A percentile compares a stretch with the other conserved stretches of the same genome.
Evolutionary conservation across 2,329 filamentous ascomycete genomes (phyloP).

Genomic region (Aspergillus piperis): DNA sequence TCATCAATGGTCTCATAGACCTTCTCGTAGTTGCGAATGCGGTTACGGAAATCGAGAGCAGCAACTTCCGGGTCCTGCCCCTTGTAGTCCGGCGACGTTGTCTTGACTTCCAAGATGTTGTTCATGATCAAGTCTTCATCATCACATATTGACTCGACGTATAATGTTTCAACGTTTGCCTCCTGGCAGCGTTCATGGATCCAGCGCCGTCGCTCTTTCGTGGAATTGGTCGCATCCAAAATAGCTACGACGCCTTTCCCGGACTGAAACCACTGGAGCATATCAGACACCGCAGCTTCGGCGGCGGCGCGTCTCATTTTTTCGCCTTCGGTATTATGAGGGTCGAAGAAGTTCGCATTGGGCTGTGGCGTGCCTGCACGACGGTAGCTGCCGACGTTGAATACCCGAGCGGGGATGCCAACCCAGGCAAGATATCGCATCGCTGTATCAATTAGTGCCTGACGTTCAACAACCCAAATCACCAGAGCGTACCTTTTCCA

Average conservation of each 20-base stretch:
- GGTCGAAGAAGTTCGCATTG: slow-evolving; percentile 93
- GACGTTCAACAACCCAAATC: background rate
- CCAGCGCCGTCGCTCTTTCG: slow-evolving; percentile 85
- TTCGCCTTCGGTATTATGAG: slow-evolving; percentile 84
- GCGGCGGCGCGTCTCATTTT: slow-evolving; percentile 83
- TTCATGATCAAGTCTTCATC: slow-evolving; percentile 95
- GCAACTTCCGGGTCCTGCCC: slow-evolving; percentile 92
- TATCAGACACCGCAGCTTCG: slow-evolving; percentile 87
- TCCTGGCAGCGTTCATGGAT: slow-evolving; percentile 76
- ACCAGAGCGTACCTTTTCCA: slow-evolving; percentile 73
- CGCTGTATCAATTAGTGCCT: slow-evolving; percentile 52
- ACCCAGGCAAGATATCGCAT: slow-evolving; percentile 96
- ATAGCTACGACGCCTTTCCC: slow-evolving; percentile 83
- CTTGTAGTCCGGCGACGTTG: slow-evolving; percentile 89
- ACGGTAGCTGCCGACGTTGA: slow-evolving; percentile 97
- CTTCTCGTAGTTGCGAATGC: slow-evolving; percentile 96
- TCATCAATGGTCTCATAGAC: slow-evolving; percentile 92
- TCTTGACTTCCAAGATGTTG: slow-evolving; percentile 97
- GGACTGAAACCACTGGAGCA: slow-evolving; percentile 86
- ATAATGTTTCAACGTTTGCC: slow-evolving; percentile 84
- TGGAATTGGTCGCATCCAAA: slow-evolving; percentile 95
- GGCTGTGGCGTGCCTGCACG: slow-evolving; percentile 87
- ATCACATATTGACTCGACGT: slow-evolving; percentile 96
- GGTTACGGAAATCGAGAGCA: slow-evolving; percentile 86
- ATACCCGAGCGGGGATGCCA: slow-evolving; percentile 87